These are phyloP conservation scores for Aspergillus texensis DNA, from an alignment of 2,329 filamentous ascomycete species.

Conservation along the genomic window DNA sequence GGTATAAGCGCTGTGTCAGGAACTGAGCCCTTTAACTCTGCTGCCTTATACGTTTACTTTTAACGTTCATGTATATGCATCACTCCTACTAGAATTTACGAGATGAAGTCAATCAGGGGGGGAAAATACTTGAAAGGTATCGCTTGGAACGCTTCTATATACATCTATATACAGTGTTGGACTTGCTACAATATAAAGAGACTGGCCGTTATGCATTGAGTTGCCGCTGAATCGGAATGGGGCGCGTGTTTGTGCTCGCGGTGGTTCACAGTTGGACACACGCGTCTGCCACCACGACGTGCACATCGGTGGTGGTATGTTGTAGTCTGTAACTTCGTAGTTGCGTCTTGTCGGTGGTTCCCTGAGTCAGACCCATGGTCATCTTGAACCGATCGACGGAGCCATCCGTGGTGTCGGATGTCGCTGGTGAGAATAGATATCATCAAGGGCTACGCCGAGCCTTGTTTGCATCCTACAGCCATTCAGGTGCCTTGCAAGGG, in stretches of 20 bases:
- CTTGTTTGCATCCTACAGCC: slow-evolving; percentile 3
- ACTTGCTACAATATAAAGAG: not conserved
- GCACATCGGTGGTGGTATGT: not conserved
- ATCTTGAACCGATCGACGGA: not conserved
- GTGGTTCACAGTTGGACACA: not conserved
- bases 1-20: not conserved
- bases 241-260: not conserved
- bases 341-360: not conserved
- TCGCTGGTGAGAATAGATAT: not conserved
- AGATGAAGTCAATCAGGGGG: not conserved
- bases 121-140: not conserved
- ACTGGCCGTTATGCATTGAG: not conserved
- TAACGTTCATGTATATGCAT: not conserved
- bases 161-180: not conserved
- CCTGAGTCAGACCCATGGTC: not conserved
- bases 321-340: not conserved
- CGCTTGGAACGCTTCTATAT: not conserved
- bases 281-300: no score
- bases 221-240: not conserved
- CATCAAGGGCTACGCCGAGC: not conserved
- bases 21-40: no score
- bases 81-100: not conserved
- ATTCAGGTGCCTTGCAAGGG: slow-evolving; percentile 13
- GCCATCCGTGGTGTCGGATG: not conserved
- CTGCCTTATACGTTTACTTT: no score